Conservation (phyloP, 2,329 filamentous ascomycete species). For the Ilyonectria mors-panacis region DNA sequence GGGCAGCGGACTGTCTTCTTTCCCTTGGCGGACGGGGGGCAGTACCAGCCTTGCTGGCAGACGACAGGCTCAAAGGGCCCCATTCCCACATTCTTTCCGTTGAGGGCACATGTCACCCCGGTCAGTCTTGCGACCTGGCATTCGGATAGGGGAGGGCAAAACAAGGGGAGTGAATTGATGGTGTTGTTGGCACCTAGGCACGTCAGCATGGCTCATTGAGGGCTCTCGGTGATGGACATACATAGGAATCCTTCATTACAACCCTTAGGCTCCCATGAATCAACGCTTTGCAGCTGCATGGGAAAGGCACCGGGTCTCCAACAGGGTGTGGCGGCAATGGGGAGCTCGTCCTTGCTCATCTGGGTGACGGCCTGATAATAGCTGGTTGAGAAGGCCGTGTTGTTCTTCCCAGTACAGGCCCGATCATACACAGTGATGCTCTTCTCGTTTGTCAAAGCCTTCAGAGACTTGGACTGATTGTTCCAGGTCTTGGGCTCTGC, state of each 20-base stretch:
- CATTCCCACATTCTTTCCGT: conserved; percentile 58
- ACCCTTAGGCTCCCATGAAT: conserved; percentile 54
- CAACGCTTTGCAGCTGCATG: conserved; percentile 56
- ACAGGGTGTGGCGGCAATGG: conserved; percentile 57
- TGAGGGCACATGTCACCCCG: conserved; percentile 51
- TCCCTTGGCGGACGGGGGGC: conserved; percentile 55
- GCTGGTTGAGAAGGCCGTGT: conserved; percentile 58
- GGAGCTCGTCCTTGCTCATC: conserved; percentile 45
- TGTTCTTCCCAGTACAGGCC: conserved; percentile 60
- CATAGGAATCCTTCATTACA: conserved; percentile 61
- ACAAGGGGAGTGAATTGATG: conserved; percentile 62
- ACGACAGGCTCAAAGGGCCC: conserved; percentile 66
- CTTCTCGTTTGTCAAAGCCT: conserved; percentile 42
- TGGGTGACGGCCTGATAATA: conserved; percentile 55
- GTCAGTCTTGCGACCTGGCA: conserved; percentile 57
- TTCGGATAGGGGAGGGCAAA: conserved; percentile 56
- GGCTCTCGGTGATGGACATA: conserved; percentile 42
- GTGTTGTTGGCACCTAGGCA: conserved; percentile 60
- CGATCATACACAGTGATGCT: conserved; percentile 54
- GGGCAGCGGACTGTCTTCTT: conserved; percentile 61
- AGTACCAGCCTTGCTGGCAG: conserved; percentile 65
- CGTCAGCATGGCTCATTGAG: neutral
- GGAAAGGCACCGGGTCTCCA: conserved; percentile 57
- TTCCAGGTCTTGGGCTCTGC: conserved; percentile 50
- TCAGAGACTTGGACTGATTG: conserved; percentile 40